These are phyloP conservation scores for Beta vulgaris DNA, from an alignment of 148 eudicot species.

Conservation along the genomic window DNA sequence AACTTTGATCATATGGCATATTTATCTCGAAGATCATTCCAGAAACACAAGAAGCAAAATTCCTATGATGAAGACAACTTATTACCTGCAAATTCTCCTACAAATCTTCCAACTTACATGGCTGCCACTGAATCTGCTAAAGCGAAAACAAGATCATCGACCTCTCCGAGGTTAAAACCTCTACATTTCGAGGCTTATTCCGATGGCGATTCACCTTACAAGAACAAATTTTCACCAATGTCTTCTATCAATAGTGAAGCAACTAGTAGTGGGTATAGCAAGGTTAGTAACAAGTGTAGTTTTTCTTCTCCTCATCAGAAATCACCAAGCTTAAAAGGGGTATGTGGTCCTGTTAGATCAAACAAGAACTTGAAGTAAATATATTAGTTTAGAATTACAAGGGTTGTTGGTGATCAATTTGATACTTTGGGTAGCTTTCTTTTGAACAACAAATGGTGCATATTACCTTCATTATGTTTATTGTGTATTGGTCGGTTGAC, in stretches of 20 bases:
- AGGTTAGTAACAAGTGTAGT: slow-evolving; percentile 26
- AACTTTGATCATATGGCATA: slow-evolving; percentile 22
- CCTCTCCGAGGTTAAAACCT: slow-evolving; percentile 59
- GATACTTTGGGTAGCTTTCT: not conserved
- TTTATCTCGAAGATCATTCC: slow-evolving; percentile 43
- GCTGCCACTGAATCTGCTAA: slow-evolving; percentile 72
- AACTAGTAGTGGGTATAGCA: slow-evolving; percentile 36
- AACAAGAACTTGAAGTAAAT: slow-evolving; percentile 17
- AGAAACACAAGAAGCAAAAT: slow-evolving; percentile 49
- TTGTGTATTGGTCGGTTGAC: no score
- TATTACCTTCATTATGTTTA: not conserved
- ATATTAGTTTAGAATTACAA: slow-evolving; percentile 15
- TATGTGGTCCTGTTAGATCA: slow-evolving; percentile 21
- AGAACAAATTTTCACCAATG: slow-evolving; percentile 59
- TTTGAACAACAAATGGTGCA: not conserved
- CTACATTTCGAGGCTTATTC: slow-evolving; percentile 38
- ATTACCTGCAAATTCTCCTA: slow-evolving; percentile 36
- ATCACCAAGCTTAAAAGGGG: slow-evolving; percentile 49
- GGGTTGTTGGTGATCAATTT: not conserved
- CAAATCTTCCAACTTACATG: slow-evolving; percentile 61
- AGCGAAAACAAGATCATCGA: slow-evolving; percentile 55
- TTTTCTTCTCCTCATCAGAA: slow-evolving; percentile 31
- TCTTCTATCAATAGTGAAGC: slow-evolving; percentile 64
- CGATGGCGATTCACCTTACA: slow-evolving; percentile 60
- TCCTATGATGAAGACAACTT: slow-evolving; percentile 39